phyloP scores from a whole-genome alignment of 805 yeast species.

The Kazachstania psychrophila region DNA sequence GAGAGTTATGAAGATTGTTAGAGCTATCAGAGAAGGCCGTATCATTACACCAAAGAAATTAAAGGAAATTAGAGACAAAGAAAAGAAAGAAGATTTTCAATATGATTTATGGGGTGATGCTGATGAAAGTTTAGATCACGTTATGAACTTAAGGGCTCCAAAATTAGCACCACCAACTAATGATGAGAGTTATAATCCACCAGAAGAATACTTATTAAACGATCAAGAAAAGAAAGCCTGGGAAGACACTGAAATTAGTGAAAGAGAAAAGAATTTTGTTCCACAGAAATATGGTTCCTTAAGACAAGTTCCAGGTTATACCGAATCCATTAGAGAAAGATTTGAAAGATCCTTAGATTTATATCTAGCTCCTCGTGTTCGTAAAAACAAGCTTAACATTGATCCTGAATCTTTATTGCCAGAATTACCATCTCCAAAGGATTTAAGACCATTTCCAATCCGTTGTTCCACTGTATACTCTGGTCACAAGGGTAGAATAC shows the following conservation, averaged over 20 bases:
- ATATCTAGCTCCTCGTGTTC: conserved; percentile 92
- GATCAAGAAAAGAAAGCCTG: conserved; percentile 69
- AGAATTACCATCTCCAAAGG: conserved; percentile 93
- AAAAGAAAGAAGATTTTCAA: conserved; percentile 44
- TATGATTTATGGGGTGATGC: conserved; percentile 85
- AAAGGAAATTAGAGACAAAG: conserved; percentile 41
- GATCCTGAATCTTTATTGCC: conserved; percentile 96
- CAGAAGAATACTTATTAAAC: conserved; percentile 80
- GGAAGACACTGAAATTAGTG: conserved; percentile 61
- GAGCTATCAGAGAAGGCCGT: conserved; percentile 93
- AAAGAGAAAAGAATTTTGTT: conserved; percentile 66
- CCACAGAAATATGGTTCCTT: conserved; percentile 77
- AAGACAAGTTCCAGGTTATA: conserved; percentile 90
- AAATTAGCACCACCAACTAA: conserved; percentile 92
- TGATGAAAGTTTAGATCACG: conserved; percentile 53
- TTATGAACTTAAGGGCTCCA: conserved; percentile 92
- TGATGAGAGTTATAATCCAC: conserved; percentile 96
- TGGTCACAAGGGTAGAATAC: conserved; percentile 78
- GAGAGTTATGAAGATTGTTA: conserved; percentile 90
- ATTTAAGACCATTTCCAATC: conserved; percentile 93
- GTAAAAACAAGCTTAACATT: conserved; percentile 80
- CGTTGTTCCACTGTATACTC: conserved; percentile 71
- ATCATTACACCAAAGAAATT: conserved; percentile 64
- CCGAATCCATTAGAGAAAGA: conserved; percentile 74
- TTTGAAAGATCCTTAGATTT: conserved; percentile 91